These are phyloP conservation scores for Parathielavia appendiculata DNA, from an alignment of 495 filamentous ascomycete genomes.

Conservation along the genomic window DNA sequence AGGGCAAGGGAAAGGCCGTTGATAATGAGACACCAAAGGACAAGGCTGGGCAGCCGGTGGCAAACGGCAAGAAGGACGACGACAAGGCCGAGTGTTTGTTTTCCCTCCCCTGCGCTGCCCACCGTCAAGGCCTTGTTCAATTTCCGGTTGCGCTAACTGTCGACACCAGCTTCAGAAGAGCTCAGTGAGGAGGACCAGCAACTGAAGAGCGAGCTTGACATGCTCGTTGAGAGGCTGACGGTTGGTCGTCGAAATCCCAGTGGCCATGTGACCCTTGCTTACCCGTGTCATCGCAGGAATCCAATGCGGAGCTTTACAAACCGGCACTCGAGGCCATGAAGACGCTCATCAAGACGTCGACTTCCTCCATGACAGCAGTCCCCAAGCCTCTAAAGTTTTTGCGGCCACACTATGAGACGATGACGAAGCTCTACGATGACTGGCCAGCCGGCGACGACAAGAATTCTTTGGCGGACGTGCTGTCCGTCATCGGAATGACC, in stretches of 20 bases:
- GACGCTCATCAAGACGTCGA: conserved; percentile 96
- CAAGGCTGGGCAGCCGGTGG: conserved; percentile 60
- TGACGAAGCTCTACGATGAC: conserved; percentile 78
- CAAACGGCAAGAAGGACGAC: conserved; percentile 72
- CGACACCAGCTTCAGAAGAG: conserved; percentile 53
- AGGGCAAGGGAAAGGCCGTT: conserved; percentile 90
- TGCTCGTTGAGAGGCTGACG: conserved; percentile 92
- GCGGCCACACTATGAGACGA: conserved; percentile 84
- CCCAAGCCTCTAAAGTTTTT: conserved; percentile 98
- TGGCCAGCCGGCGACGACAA: conserved; percentile 83
- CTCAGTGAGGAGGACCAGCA: conserved; percentile 97
- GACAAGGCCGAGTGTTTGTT: conserved; percentile 46
- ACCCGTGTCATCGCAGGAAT: conserved; percentile 53
- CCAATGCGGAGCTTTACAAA: conserved; percentile 81
- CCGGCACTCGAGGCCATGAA: conserved; percentile 92
- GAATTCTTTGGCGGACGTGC: conserved; percentile 84
- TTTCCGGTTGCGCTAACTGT: conserved; percentile 25
- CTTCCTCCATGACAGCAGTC: conserved; percentile 97
- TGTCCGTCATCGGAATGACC: conserved; percentile 98
- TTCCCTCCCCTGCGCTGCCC: conserved; percentile 6
- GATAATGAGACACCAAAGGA: conserved; percentile 63
- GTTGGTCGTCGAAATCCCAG: conserved; percentile 44
- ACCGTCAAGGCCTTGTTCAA: not conserved
- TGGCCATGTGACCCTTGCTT: conserved; percentile 30
- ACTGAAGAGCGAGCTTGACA: conserved; percentile 96